Evolutionary conservation across 805 yeast species (phyloP), one percentile per base, ranked within the genome.

Genomic region (Candida stauntonica): DNA sequence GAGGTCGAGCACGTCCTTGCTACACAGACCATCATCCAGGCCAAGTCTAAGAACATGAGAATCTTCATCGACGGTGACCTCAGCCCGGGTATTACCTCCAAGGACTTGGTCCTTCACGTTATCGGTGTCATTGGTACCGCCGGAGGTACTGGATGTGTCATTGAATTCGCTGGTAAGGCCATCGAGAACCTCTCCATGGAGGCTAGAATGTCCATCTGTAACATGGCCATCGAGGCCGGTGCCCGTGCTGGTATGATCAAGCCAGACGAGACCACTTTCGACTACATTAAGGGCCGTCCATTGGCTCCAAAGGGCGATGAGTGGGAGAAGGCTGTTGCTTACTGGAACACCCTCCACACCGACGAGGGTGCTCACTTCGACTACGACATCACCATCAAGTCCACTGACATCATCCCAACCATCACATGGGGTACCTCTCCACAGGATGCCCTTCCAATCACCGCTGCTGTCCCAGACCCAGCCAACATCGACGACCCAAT

Each of bases 391-490:
- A 68, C 71, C 31, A 85, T 93, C 61, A 70, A 81, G 49, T 95
- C 94, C 37, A 66, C 72, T 18, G 98, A 91, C 54, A 81, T 93
- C 44, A 78, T 85, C 36, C 99, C 99, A 51, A 93, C 99, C 17
- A 87, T 93, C 46, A 93, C 99, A 18, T 93, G 99, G 99, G 99
- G 99, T 71, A 93, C 93, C 52, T 91, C 98, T 55, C 99, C 99
- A 23, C 98, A 93, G 68, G 99, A 93, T 61, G 98, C 98, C 33
- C 71, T 93, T 48, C 97, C 99, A 44, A 89, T 93, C 55, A 82
- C 94, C 13, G 95, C 86, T 26, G 56, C 66, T 15, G 95, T 88
- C 32, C 99, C 99, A 36, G 94, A 93, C 60, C 99, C 99, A 45
- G 61, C 79, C n/a, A 66, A 66, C 39, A 73, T 77, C 19, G 62